Conservation (phyloP, 768 basidiomycete genomes). For the Roridomyces roridus region DNA sequence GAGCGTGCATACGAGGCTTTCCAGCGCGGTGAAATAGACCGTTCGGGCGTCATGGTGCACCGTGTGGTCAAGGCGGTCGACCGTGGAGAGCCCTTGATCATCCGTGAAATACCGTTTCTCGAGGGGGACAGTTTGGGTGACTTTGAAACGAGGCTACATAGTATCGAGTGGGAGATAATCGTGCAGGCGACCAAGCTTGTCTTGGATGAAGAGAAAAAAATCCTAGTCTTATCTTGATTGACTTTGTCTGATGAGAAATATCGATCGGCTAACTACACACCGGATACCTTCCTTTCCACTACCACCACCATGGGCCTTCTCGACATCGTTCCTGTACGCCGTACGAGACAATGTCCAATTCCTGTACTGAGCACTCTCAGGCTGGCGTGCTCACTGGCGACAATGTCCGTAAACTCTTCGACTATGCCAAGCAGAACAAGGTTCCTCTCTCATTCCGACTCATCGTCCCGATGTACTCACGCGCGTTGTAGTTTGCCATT, state of each 20-base stretch:
- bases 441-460: slow-evolving; percentile 52
- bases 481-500: slow-evolving; percentile 70
- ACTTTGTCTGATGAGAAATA: background rate
- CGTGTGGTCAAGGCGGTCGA: slow-evolving; percentile 93
- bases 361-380: slow-evolving; percentile 45
- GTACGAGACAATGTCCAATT: background rate
- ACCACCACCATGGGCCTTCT: slow-evolving; percentile 70
- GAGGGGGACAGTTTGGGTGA: slow-evolving; percentile 74
- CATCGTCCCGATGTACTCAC: slow-evolving; percentile 8
- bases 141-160: slow-evolving; percentile 81
- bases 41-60: slow-evolving; percentile 92
- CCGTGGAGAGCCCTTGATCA: slow-evolving; percentile 85
- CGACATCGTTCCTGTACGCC: slow-evolving; percentile 81
- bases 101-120: slow-evolving; percentile 75
- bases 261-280: slow-evolving; percentile 8
- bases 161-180: slow-evolving; percentile 88
- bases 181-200: slow-evolving; percentile 83
- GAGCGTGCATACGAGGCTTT: slow-evolving; percentile 90
- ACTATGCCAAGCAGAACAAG: slow-evolving; percentile 89
- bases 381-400: slow-evolving; percentile 96
- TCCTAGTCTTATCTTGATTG: background rate
- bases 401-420: slow-evolving; percentile 92
- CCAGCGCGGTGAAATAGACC: slow-evolving; percentile 76
- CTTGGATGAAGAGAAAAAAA: slow-evolving; percentile 63
- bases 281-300: slow-evolving; percentile 8